Conservation (phyloP, 768 basidiomycete genomes). For the Austroboletus eburneus region DNA sequence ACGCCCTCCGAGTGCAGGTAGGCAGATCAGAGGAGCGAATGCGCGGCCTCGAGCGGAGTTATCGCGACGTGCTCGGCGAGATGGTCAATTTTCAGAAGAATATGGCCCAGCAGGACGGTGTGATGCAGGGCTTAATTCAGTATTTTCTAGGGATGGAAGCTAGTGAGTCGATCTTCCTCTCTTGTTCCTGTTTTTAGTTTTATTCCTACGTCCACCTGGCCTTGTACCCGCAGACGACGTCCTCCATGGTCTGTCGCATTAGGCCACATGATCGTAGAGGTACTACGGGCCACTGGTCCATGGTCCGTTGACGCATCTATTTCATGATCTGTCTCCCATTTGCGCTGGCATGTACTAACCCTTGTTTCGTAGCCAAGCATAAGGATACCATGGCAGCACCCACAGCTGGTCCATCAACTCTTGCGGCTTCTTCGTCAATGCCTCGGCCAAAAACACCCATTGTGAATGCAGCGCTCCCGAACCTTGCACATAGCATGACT, state of each 20-base stretch:
- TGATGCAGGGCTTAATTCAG: slow-evolving; percentile 78
- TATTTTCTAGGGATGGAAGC: slow-evolving; percentile 75
- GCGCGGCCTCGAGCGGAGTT: slow-evolving; percentile 56
- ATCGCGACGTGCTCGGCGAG: slow-evolving; percentile 65
- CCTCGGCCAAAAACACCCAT: slow-evolving; percentile 20
- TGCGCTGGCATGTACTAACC: slow-evolving; percentile 5
- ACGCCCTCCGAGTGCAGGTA: slow-evolving; percentile 28
- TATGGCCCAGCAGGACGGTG: slow-evolving; percentile 79
- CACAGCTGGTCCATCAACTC: slow-evolving; percentile 13
- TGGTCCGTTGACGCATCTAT: neutral
- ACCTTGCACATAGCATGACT: slow-evolving; percentile 26
- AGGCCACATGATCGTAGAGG: too few relatives aligned
- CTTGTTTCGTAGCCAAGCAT: slow-evolving; percentile 16
- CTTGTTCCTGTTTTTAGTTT: neutral
- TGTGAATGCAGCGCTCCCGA: slow-evolving; percentile 7
- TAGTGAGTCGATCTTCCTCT: slow-evolving; percentile 35
- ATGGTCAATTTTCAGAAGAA: slow-evolving; percentile 70
- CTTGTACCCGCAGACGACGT: too few relatives aligned
- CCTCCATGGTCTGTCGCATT: too few relatives aligned
- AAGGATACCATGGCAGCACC: slow-evolving; percentile 15
- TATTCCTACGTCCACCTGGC: neutral
- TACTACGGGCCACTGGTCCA: too few relatives aligned
- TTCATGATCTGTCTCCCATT: neutral
- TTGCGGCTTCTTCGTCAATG: slow-evolving; percentile 5
- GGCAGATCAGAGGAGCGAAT: slow-evolving; percentile 47